Conservation (phyloP, 495 filamentous ascomycete species). For the Clavariopsis aquatica region DNA sequence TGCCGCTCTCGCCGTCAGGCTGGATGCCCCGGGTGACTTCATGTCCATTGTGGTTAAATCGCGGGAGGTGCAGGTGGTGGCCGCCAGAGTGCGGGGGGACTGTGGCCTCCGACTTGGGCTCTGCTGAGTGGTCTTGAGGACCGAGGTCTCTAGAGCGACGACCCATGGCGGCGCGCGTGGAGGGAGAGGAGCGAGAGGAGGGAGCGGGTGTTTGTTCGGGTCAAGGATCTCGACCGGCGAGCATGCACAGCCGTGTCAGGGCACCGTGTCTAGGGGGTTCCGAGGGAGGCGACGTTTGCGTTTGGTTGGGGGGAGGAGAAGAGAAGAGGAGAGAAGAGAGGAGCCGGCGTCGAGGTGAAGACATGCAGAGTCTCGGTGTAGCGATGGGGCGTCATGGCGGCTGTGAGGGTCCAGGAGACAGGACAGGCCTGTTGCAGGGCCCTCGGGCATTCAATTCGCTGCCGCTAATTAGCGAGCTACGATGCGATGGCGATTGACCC, state of each 20-base stretch:
- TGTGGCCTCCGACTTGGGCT: slow-evolving; percentile 20
- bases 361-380: background rate
- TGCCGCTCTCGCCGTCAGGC: slow-evolving; percentile 66
- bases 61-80: slow-evolving; percentile 24
- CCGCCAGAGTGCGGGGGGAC: slow-evolving; percentile 11
- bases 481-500: background rate
- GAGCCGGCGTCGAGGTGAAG: background rate
- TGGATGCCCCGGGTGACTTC: slow-evolving; percentile 51
- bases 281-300: no score
- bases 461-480: background rate
- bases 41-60: slow-evolving; percentile 48
- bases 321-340: background rate
- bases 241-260: slow-evolving; percentile 10
- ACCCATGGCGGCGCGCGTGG: background rate
- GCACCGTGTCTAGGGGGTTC: no score
- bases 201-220: background rate
- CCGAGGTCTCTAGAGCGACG: slow-evolving; percentile 6
- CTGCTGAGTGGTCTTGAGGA: slow-evolving; percentile 10
- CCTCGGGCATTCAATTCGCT: background rate
- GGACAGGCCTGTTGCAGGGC: no score
- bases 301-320: background rate
- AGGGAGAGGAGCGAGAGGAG: background rate
- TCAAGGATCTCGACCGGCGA: background rate
- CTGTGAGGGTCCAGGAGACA: background rate
- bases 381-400: background rate